These are phyloP conservation scores for Stenogyne calaminthoides DNA, from an alignment of 305 asterid species.

Conservation along the genomic window DNA sequence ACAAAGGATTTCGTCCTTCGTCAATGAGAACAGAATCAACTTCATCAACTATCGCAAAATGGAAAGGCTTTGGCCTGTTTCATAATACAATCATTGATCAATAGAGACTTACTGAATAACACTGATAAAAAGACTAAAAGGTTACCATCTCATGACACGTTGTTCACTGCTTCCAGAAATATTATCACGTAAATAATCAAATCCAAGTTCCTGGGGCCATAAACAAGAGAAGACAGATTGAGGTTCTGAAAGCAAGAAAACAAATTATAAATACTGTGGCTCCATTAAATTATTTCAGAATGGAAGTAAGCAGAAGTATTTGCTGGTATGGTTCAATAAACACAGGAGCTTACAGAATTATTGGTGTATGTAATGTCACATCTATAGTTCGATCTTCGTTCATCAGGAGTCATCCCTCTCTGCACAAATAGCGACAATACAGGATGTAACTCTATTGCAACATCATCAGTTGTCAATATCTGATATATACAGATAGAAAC, in stretches of 20 bases:
- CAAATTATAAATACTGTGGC: constrained; percentile 11
- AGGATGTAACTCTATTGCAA: constrained; percentile 16
- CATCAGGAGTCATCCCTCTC: constrained; percentile 77
- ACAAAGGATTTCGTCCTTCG: constrained; percentile 96
- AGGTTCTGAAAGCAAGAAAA: constrained; percentile 23
- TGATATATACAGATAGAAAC: constrained; percentile 1
- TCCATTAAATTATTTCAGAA: constrained; percentile 4
- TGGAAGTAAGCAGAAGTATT: constrained; percentile 10
- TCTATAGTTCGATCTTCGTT: constrained; percentile 76
- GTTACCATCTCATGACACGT: constrained; percentile 97
- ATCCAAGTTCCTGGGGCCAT: constrained; percentile 86
- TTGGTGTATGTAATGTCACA: constrained; percentile 98
- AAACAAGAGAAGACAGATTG: constrained; percentile 26
- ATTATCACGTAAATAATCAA: constrained; percentile 97
- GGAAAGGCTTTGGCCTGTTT: constrained; percentile 97
- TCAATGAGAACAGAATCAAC: constrained; percentile 98
- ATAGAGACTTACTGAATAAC: constrained; percentile 16
- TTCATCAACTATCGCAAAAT: constrained; percentile 98
- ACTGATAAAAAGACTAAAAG: constrained; percentile 22
- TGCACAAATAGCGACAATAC: constrained; percentile 40
- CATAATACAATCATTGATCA: constrained; percentile 27
- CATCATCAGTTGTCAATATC: constrained; percentile 26
- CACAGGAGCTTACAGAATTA: constrained; percentile 64
- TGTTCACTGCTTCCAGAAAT: constrained; percentile 73
- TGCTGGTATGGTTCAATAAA: constrained; percentile 6